A percentile compares a stretch with the other conserved stretches of the same genome.
phyloP scores from a whole-genome alignment of 148 eudicot species.

The Hydrangea macrophylla region DNA sequence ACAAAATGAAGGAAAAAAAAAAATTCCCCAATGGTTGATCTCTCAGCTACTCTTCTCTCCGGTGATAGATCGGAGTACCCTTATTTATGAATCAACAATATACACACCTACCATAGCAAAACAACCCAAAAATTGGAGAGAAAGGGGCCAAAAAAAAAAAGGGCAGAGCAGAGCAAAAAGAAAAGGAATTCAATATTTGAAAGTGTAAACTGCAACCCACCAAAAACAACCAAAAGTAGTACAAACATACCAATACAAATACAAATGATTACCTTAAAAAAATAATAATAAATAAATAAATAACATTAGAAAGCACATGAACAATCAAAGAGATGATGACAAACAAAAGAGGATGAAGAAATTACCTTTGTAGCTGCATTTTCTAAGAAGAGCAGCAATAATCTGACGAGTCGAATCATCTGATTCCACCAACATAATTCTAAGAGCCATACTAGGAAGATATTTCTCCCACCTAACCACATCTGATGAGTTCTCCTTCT shows the following conservation, averaged over 20 bases:
- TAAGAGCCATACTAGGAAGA: slow-evolving; percentile 45
- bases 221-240: neutral
- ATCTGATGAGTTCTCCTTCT: slow-evolving; percentile 10
- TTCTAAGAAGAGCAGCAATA: slow-evolving; percentile 70
- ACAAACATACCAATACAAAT: neutral
- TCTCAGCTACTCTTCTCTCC: too few relatives aligned
- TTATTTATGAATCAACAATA: too few relatives aligned
- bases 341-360: too few relatives aligned
- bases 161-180: too few relatives aligned
- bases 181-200: neutral
- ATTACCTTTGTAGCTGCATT: slow-evolving; percentile 74
- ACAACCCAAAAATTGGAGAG: neutral
- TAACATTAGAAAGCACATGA: neutral
- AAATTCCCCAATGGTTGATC: too few relatives aligned
- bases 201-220: neutral
- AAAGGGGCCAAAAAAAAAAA: too few relatives aligned
- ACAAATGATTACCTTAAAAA: neutral
- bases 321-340: neutral
- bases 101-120: neutral
- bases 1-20: too few relatives aligned
- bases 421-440: slow-evolving; percentile 72
- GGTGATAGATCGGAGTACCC: too few relatives aligned
- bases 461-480: slow-evolving; percentile 57
- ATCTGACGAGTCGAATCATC: slow-evolving; percentile 82
- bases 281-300: neutral